Conservation (phyloP, 2,329 filamentous ascomycete genomes). For the Calonectria montana region DNA sequence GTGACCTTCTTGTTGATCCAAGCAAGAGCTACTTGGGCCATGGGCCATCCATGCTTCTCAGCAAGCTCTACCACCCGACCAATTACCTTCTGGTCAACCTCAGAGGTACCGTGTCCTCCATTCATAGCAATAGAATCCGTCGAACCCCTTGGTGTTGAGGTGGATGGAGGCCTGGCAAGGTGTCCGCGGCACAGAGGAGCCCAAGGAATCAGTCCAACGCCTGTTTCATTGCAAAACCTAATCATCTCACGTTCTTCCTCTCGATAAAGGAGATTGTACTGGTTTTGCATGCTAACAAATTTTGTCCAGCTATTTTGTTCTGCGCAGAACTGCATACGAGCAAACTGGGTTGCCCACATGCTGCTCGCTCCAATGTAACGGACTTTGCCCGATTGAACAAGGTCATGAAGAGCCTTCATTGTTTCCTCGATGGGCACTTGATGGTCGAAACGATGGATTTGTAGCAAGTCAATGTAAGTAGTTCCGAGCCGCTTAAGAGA, state of each 20-base stretch:
- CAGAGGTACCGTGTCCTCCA: background rate
- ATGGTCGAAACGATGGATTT: conserved; percentile 63
- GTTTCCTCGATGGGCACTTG: conserved; percentile 63
- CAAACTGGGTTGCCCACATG: conserved; percentile 61
- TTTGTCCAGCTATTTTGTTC: conserved; percentile 67
- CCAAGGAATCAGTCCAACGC: conserved; percentile 35
- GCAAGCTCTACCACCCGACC: conserved; percentile 63
- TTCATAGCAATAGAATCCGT: background rate
- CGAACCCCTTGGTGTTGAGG: background rate
- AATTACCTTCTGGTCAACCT: background rate
- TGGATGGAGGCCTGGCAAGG: background rate
- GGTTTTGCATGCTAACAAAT: conserved; percentile 69
- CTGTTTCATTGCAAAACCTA: conserved; percentile 52
- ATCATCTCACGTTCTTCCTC: conserved; percentile 66
- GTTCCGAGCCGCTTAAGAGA: conserved; percentile 36
- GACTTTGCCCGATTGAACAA: conserved; percentile 67
- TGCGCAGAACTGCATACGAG: conserved; percentile 62
- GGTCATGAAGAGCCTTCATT: conserved; percentile 68
- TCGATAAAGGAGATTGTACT: conserved; percentile 65
- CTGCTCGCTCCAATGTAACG: conserved; percentile 62
- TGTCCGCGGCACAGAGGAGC: conserved; percentile 21
- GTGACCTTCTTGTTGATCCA: conserved; percentile 67
- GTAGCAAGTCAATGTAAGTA: conserved; percentile 64
- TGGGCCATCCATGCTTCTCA: conserved; percentile 66
- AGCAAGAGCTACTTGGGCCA: conserved; percentile 73